Evolutionary conservation across 352 stramenopile species (phyloP), one percentile per base, ranked within the genome.

Genomic region (Globisporangium spiculum): DNA sequence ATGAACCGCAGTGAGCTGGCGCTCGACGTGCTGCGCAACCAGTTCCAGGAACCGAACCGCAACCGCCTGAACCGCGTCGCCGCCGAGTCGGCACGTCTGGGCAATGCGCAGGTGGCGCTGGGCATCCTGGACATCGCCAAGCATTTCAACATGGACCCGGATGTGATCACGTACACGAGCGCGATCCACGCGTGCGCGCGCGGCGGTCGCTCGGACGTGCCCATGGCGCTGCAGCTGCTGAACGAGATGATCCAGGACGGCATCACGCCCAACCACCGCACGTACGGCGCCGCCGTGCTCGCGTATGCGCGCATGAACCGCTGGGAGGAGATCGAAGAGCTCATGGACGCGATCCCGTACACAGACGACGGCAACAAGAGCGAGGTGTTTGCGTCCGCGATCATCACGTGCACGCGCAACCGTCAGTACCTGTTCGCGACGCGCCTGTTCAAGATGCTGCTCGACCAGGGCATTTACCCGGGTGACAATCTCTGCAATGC

Each of bases 111-210:
- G 16, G 80, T 94, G 50, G 86, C 86, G 46, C 65, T 91, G n/a
- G 84, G 83, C 22, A 75, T 92, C 20, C 73, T 94, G 44, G 77
- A 91, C 58, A 91, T 94, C 61, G 75, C 75, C 32, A 83, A 83
- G 50, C 78, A 94, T 67, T 90, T 92, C 52, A 60, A 78, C n/a
- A 66, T 92, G 60, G 55, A 72, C 41, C 83, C 81, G 1, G 84
- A 93, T 69, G 82, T 91, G 9, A 70, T 92, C 34, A 92, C 82
- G 34, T 96, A 90, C 77, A 93, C 84, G 27, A 91, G 83, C 63
- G 83, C 82, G 32, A 96, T 96, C 66, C 81, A 91, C 71, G 86
- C 86, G 30, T 96, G 86, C 46, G 85, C 84, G 12, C 85, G 85
- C 55, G 83, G 81, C 22, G 71, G 69, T 9, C 78, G 72, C 27